These are phyloP conservation scores for Avena insularis DNA, from an alignment of 176 grass and related monocot species.

Conservation along the genomic window DNA sequence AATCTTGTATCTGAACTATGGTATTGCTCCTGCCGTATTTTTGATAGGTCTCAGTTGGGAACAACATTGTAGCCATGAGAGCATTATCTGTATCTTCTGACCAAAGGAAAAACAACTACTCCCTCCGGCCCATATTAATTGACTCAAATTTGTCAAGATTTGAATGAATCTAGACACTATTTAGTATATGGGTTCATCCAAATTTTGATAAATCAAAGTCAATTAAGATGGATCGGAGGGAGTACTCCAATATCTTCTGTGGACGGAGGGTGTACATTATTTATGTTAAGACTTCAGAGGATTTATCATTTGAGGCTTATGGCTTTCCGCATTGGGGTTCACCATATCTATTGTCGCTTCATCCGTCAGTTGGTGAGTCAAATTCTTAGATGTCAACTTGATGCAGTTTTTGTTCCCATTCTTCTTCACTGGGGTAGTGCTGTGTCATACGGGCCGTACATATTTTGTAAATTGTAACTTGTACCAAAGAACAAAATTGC, in stretches of 20 bases:
- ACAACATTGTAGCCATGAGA: background rate
- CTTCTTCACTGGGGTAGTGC: constrained; percentile 15
- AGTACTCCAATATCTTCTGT: no score
- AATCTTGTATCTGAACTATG: constrained; percentile 13
- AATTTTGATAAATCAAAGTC: no score
- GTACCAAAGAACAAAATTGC: constrained; percentile 9
- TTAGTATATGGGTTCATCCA: no score
- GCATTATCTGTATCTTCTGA: constrained; percentile 27
- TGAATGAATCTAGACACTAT: no score
- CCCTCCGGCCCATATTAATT: no score
- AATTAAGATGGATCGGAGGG: no score
- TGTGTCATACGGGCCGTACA: constrained; percentile 29
- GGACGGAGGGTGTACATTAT: background rate
- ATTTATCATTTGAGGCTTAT: constrained; percentile 6
- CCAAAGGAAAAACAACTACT: constrained; percentile 9
- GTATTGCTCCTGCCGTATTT: background rate
- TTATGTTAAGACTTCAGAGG: background rate
- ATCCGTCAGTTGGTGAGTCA: background rate
- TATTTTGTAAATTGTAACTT: constrained; percentile 42
- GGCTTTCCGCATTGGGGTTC: constrained; percentile 1
- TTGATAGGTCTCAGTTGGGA: background rate
- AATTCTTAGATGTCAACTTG: background rate
- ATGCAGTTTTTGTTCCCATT: constrained; percentile 6
- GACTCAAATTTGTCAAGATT: no score
- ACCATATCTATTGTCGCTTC: background rate